phyloP scores from a whole-genome alignment of 2,329 filamentous ascomycete species.

The Amauroascus niger region DNA sequence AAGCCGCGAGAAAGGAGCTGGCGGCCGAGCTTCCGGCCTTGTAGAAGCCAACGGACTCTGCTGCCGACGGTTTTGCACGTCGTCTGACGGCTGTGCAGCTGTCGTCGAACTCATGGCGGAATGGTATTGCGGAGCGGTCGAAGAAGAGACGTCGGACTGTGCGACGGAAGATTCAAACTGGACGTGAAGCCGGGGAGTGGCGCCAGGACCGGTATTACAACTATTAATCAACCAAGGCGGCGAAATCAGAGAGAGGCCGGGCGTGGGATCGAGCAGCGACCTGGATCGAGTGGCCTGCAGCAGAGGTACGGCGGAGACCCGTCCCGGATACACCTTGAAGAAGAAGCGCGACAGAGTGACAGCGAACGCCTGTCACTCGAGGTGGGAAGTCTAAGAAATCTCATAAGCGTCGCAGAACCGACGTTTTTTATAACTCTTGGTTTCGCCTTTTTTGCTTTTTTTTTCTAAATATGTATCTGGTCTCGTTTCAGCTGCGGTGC shows the following conservation, averaged over 20 bases:
- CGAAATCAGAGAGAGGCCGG: constrained; percentile 12
- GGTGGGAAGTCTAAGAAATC: background rate
- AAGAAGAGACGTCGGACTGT: constrained; percentile 8
- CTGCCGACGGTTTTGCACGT: constrained; percentile 20
- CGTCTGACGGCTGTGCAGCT: constrained; percentile 21
- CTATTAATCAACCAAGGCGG: constrained; percentile 5
- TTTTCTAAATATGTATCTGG: too few species aligned
- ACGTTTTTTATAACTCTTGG: too few species aligned
- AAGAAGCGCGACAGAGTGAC: constrained; percentile 19
- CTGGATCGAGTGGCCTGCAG: constrained; percentile 23
- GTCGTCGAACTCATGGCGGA: constrained; percentile 14
- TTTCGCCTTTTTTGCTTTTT: too few species aligned
- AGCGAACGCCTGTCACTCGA: constrained; percentile 15
- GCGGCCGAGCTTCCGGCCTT: constrained; percentile 27
- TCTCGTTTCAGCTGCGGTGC: background rate
- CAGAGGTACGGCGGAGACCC: constrained; percentile 20
- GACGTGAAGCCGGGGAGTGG: constrained; percentile 9
- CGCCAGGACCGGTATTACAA: too few species aligned
- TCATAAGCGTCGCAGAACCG: constrained; percentile 2
- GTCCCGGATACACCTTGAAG: constrained; percentile 24
- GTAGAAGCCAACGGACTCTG: constrained; percentile 19
- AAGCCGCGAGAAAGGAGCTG: constrained; percentile 37
- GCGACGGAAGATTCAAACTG: constrained; percentile 15
- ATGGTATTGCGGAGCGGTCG: constrained; percentile 9
- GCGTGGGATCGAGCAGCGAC: constrained; percentile 19